Evolutionary conservation across 2,329 filamentous ascomycete species (phyloP).

Genomic region (Penicillium sclerotiorum): DNA sequence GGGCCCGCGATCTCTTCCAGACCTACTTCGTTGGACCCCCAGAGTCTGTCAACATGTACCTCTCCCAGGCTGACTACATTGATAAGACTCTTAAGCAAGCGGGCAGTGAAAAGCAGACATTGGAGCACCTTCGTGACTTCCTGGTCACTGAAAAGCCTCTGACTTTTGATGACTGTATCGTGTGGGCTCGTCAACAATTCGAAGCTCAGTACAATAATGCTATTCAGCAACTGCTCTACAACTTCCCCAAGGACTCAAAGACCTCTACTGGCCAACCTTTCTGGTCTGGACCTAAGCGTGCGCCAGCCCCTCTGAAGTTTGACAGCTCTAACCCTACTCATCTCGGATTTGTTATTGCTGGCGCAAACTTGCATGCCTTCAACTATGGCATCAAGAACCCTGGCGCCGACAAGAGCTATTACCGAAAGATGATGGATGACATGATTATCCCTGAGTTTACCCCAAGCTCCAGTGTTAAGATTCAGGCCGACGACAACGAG

Average conservation of each 20-base stretch:
- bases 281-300: conserved; percentile 98
- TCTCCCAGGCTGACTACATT: conserved; percentile 88
- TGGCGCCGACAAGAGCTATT: conserved; percentile 69
- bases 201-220: conserved; percentile 97
- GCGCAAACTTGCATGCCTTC: conserved; percentile 91
- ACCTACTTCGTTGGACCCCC: conserved; percentile 90
- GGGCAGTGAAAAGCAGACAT: conserved; percentile 89
- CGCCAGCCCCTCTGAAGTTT: conserved; percentile 88
- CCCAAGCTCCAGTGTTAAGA: conserved; percentile 88
- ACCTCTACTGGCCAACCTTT: conserved; percentile 89
- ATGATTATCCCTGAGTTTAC: conserved; percentile 96
- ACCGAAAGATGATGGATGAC: conserved; percentile 78
- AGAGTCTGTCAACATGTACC: conserved; percentile 90
- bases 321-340: conserved; percentile 83
- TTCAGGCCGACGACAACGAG: conserved; percentile 93
- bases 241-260: conserved; percentile 92
- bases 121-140: conserved; percentile 88
- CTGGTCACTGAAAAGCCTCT: conserved; percentile 89
- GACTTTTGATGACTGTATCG: conserved; percentile 93
- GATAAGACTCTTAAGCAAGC: conserved; percentile 85
- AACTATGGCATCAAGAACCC: conserved; percentile 97
- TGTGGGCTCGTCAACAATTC: conserved; percentile 91
- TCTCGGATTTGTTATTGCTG: conserved; percentile 83
- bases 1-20: conserved; percentile 95
- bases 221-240: conserved; percentile 91